Evolutionary conservation across 1,284 basidiomycete species (phyloP), one percentile per base, ranked within the genome.

Genomic region (Cutaneotrichosporon sp.): DNA sequence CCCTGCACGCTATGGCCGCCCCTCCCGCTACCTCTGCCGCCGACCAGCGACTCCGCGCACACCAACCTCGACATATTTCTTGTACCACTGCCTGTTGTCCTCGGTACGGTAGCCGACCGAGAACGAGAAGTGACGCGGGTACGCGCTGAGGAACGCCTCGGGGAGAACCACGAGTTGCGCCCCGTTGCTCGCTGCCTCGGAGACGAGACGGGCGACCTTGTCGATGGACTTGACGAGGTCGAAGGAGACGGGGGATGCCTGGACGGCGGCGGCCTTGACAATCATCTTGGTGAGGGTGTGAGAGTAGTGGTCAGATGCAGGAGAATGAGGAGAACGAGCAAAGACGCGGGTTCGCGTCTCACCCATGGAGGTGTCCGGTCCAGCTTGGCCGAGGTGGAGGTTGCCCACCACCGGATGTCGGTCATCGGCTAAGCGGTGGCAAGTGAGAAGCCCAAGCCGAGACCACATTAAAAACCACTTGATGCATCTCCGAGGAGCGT

Each of bases 131-230:
- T 74, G 71, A 22, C 78, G 64, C 3, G 79, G 79, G 54, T 80
- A 80, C 7, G 69, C 74, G 31, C 67, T 69, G 24, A 80, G 58
- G 45, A 88, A 89, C 20, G 87, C 89, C 72, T 90, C 88, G 3
- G 88, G 89, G 70, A 90, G 88, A 11, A 89, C 85, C 27, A 83
- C 86, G 1, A 89, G 74, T 67, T 87, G 82, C 0, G 84, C 79
- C 3, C 79, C 79, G 65, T 85, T 83, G 27, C 83, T 79, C 63
- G 82, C 83, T 3, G 86, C 86, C 13, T 84, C 72, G n/a, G 72
- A 80, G 22, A 83, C 82, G 18, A 86, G 78, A 4, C 69, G 70
- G 58, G 85, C 83, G 9, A 87, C 81, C 72, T 87, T 88, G 52
- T 81, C 73, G 20, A 89, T 76, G 0, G 87, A 87, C 27, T 82